Percentiles rank a stretch among this genome's conserved stretches.
These are phyloP conservation scores for Macadamia tetraphylla DNA, from an alignment of 164 flowering plant genomes.

Conservation along the genomic window DNA sequence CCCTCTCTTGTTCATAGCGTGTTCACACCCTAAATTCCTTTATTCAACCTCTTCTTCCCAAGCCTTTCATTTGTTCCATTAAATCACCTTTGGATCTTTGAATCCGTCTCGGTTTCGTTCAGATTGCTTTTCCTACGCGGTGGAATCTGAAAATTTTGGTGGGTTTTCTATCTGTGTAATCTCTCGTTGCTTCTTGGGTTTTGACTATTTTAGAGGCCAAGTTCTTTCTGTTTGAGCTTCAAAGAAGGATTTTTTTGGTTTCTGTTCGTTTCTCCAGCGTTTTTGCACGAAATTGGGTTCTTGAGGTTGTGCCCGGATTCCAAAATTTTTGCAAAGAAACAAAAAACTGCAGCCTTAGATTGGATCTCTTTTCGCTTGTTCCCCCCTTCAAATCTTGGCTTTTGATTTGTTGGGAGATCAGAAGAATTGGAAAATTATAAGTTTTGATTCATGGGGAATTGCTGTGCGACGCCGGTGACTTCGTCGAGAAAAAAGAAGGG, in stretches of 20 bases:
- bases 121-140: conserved; percentile 1
- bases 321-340: neutral
- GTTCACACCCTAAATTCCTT: conserved; percentile 11
- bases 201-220: neutral
- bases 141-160: neutral
- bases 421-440: neutral
- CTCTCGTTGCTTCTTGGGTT: neutral
- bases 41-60: conserved; percentile 5
- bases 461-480: conserved; percentile 48
- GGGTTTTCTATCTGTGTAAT: neutral
- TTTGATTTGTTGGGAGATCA: neutral
- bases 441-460: conserved; percentile 66
- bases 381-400: neutral
- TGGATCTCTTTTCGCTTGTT: neutral
- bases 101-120: conserved; percentile 4
- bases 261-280: neutral
- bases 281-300: neutral
- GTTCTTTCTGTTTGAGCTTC: neutral
- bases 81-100: neutral
- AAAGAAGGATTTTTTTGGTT: no score
- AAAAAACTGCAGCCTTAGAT: neutral
- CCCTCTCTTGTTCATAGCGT: conserved; percentile 21
- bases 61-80: neutral
- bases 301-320: neutral
- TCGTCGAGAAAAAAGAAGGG: conserved; percentile 27